Percentiles rank a stretch among this genome's conserved stretches.
Evolutionary conservation across 306 rosid genomes (phyloP).

Genomic region (Myrica gale): DNA sequence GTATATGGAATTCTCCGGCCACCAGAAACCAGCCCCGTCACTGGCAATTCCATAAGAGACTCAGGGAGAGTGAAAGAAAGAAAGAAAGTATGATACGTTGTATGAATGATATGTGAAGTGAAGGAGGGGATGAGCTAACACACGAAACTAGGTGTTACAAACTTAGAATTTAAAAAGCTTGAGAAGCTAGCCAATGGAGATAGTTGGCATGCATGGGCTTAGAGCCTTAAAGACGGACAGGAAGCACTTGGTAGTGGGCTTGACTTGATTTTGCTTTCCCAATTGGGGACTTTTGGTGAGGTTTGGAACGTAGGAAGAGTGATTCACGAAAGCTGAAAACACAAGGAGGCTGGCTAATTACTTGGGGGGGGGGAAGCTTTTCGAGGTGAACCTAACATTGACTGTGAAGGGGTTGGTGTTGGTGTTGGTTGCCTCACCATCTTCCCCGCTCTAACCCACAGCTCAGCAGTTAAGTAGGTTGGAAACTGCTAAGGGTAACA

Average conservation of each 20-base stretch:
- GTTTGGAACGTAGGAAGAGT: conserved; percentile 28
- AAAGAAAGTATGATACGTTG: conserved; percentile 20
- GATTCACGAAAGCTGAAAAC: conserved; percentile 38
- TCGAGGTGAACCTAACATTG: conserved; percentile 74
- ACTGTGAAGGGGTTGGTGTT: conserved; percentile 42
- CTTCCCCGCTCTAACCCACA: conserved; percentile 41
- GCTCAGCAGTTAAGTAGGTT: conserved; percentile 38
- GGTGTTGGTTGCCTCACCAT: conserved; percentile 69
- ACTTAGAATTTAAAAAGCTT: conserved; percentile 26
- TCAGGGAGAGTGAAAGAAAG: conserved; percentile 33
- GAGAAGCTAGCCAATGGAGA: conserved; percentile 33
- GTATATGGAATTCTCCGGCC: conserved; percentile 41
- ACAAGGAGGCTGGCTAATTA: background rate
- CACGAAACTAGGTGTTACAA: conserved; percentile 50
- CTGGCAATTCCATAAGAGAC: conserved; percentile 50
- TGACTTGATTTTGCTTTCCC: conserved; percentile 31
- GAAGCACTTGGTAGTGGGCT: conserved; percentile 21
- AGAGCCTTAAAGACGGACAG: background rate
- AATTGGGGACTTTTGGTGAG: conserved; percentile 6
- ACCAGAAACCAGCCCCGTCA: conserved; percentile 32
- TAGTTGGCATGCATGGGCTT: conserved; percentile 26
- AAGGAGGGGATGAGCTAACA: conserved; percentile 76
- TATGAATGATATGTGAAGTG: conserved; percentile 16
- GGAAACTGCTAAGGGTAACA: background rate
- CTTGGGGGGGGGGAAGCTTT: conserved; percentile 21